phyloP scores from a whole-genome alignment of 2,329 filamentous ascomycete genomes.

The Exophiala spinifera region DNA sequence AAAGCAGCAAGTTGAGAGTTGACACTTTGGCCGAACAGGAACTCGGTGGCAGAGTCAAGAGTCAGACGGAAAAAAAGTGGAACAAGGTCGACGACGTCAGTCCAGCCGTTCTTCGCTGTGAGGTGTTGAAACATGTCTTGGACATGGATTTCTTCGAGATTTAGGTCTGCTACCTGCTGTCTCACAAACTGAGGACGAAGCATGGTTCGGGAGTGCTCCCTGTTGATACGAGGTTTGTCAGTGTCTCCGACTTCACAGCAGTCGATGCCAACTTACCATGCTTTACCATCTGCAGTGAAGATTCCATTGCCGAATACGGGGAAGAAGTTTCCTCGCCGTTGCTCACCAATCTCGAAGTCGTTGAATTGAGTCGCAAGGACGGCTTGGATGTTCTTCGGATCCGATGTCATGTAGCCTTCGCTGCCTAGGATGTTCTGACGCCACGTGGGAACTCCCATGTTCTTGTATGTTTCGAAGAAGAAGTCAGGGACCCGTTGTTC shows the following conservation, averaged over 20 bases:
- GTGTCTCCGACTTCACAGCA: background rate
- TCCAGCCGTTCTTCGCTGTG: conserved; percentile 50
- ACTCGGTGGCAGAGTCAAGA: conserved; percentile 87
- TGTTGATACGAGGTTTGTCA: background rate
- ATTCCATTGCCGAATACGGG: conserved; percentile 46
- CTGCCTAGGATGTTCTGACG: conserved; percentile 22
- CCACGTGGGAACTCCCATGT: conserved; percentile 18
- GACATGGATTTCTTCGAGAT: conserved; percentile 77
- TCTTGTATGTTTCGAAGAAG: conserved; percentile 18
- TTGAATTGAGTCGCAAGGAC: conserved; percentile 77
- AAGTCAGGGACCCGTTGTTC: conserved; percentile 19
- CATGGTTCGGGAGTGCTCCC: conserved; percentile 62
- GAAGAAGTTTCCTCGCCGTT: conserved; percentile 70
- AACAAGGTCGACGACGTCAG: conserved; percentile 53
- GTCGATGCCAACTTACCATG: conserved; percentile 53
- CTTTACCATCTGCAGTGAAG: conserved; percentile 69
- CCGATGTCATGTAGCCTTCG: conserved; percentile 30
- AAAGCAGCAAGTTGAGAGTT: conserved; percentile 47
- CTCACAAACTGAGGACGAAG: conserved; percentile 84
- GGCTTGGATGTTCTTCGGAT: conserved; percentile 70
- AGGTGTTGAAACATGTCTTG: conserved; percentile 69
- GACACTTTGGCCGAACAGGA: conserved; percentile 75
- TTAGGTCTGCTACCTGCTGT: conserved; percentile 76
- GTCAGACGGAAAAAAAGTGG: conserved; percentile 51
- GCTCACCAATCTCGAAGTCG: conserved; percentile 76